Evolutionary conservation across 2,329 filamentous ascomycete species (phyloP).

Genomic region (Pseudogymnoascus sp.): DNA sequence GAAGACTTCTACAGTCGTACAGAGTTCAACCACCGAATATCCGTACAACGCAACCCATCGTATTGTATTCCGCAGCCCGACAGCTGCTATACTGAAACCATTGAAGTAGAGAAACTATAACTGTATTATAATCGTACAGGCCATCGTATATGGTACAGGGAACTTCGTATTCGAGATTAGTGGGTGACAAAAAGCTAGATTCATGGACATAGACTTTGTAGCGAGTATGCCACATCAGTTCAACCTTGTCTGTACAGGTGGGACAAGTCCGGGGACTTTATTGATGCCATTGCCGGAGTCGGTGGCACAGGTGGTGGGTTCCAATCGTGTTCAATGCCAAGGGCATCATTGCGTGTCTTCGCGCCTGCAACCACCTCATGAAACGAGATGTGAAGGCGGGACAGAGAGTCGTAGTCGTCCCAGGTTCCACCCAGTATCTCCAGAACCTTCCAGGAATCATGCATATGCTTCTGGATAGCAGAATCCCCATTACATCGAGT

Average conservation of each 20-base stretch:
- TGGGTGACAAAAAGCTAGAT: not conserved
- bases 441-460: constrained; percentile 40
- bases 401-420: constrained; percentile 22
- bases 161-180: not conserved
- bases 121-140: not conserved
- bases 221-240: not conserved
- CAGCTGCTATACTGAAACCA: not conserved
- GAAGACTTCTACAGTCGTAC: not conserved
- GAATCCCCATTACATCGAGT: constrained; percentile 43
- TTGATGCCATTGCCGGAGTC: constrained; percentile 2
- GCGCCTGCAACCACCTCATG: constrained; percentile 21
- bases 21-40: not conserved
- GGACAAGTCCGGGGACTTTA: not conserved
- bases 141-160: not conserved
- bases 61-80: not conserved
- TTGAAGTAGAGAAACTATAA: not conserved
- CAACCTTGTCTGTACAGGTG: not conserved
- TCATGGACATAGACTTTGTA: not conserved
- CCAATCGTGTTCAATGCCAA: constrained; percentile 8
- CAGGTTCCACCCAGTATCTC: constrained; percentile 36
- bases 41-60: not conserved
- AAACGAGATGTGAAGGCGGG: constrained; percentile 21
- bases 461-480: constrained; percentile 40
- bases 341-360: constrained; percentile 1
- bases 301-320: constrained; percentile 7